Base-by-base conservation (phyloP, 1,284 basidiomycete species). In the Cutaneotrichosporon cavernicola region DNA sequence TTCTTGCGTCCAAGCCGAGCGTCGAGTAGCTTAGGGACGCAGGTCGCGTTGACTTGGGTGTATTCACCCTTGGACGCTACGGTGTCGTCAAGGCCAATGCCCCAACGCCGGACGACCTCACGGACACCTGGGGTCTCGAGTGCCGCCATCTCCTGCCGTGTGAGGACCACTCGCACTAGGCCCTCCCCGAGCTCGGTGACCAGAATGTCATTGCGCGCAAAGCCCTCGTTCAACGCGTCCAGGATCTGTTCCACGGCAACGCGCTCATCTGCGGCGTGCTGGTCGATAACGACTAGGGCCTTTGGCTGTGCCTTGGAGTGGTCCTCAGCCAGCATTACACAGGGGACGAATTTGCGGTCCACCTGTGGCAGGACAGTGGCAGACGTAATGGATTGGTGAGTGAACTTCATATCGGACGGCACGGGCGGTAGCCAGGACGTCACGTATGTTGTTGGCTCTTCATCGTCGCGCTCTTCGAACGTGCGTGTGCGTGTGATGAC, bases 191-290 rank as follows among this genome's bases (percentile, higher is more conserved):
- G 57, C 8, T 66, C 50, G 1, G 65, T 84, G 70, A 75, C 76
- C 9, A 65, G 73, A 58, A 83, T 78, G 14, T 73, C 73, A 69
- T 81, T 78, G 56, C 76, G 67, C 66, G 87, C 81, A 74, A 89
- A 91, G 5, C 87, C 86, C 7, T 66, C 43, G 76, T 90, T 90
- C 22, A 92, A 78, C 40, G n/a, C 34, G 60, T 87, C 83, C 62
- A 95, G 82, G 74, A 91, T 89, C n/a, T 82, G 81, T 78, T 98
- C 95, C 56, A 97, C 90, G 26, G 92, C 86, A 34, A 95, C 83
- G 10, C 95, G 87, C 80, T 98, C 95, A 75, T 97, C 92, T 9
- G 93, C 95, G 5, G 95, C 95, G 75, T 98, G 95, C 78, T 98
- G 95, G 81, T 98, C 95, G 52, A 98, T 84, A 63, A 97, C 83